Conservation (phyloP, 768 basidiomycete species). For the Tubosaeta sp. region DNA sequence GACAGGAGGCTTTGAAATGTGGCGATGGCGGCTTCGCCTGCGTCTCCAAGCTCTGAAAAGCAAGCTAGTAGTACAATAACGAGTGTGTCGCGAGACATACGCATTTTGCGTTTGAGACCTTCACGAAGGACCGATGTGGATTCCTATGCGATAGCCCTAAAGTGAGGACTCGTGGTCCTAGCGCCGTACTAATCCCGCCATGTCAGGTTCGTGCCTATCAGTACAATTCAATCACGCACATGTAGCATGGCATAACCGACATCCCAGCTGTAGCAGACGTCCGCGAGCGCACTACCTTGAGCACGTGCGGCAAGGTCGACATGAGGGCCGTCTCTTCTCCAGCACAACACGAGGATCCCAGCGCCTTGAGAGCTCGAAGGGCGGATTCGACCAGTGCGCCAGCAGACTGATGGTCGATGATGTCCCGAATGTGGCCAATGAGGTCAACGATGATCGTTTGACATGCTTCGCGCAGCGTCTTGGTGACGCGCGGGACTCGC, state of each 20-base stretch:
- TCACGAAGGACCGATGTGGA: conserved; percentile 48
- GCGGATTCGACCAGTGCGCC: conserved; percentile 41
- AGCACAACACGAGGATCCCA: conserved; percentile 52
- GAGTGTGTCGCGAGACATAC: conserved; percentile 27
- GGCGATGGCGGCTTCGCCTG: conserved; percentile 32
- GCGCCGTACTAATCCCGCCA: conserved; percentile 46
- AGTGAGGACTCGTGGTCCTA: conserved; percentile 90
- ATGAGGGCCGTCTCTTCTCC: conserved; percentile 68
- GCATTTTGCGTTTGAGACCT: conserved; percentile 25
- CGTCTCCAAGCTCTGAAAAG: conserved; percentile 31
- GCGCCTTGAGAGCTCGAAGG: conserved; percentile 55
- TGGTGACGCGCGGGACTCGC: conserved; percentile 58
- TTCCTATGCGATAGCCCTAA: conserved; percentile 64
- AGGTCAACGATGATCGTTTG: conserved; percentile 50
- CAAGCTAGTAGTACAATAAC: neutral
- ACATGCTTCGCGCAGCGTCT: conserved; percentile 49
- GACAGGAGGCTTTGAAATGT: conserved; percentile 67
- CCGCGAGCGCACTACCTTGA: conserved; percentile 45
- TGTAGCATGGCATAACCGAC: conserved; percentile 53
- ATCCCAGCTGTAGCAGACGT: conserved; percentile 42
- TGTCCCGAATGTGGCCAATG: conserved; percentile 43
- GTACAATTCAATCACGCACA: conserved; percentile 40
- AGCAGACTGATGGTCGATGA: conserved; percentile 43
- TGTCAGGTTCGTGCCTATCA: conserved; percentile 2
- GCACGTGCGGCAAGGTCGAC: conserved; percentile 52